Conservation (phyloP, 805 yeast species). For the Ogataea zsoltii region DNA sequence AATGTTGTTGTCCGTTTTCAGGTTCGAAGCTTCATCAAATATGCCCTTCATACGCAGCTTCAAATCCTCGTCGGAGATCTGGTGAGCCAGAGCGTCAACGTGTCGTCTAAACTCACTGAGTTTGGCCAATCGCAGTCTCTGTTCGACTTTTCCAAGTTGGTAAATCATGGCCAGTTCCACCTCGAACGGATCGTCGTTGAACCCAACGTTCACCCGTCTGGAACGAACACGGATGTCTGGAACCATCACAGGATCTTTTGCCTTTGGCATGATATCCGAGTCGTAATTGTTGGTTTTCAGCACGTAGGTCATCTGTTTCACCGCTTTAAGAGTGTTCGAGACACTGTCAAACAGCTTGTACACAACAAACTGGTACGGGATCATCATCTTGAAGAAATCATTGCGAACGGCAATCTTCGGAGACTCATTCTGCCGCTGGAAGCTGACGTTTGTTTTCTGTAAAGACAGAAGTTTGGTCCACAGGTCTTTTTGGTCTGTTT, state of each 20-base stretch:
- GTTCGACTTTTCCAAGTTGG: slow-evolving; percentile 61
- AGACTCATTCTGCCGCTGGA: slow-evolving; percentile 28
- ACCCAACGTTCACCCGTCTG: slow-evolving; percentile 42
- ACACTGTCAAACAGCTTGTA: slow-evolving; percentile 81
- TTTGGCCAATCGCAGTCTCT: slow-evolving; percentile 48
- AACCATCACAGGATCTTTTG: slow-evolving; percentile 32
- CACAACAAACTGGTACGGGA: slow-evolving; percentile 75
- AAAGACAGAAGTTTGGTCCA: slow-evolving; percentile 47
- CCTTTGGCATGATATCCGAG: slow-evolving; percentile 40
- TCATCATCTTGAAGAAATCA: slow-evolving; percentile 46
- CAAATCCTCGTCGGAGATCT: neutral
- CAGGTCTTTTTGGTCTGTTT: slow-evolving; percentile 47
- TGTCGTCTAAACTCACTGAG: slow-evolving; percentile 19
- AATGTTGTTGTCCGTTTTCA: neutral
- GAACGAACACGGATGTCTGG: slow-evolving; percentile 47
- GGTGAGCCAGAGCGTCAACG: neutral
- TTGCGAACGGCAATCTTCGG: slow-evolving; percentile 28
- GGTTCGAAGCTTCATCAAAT: slow-evolving; percentile 1
- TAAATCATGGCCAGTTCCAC: slow-evolving; percentile 56
- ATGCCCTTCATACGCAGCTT: slow-evolving; percentile 1
- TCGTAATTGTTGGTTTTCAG: slow-evolving; percentile 42
- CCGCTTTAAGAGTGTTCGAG: slow-evolving; percentile 63
- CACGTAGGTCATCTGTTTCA: slow-evolving; percentile 58
- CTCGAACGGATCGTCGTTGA: slow-evolving; percentile 70
- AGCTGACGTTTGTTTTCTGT: neutral